Percentiles rank a stretch among this genome's conserved stretches.
Conservation (phyloP, 805 yeast genomes). For the Myxozyma mucilagina region DNA sequence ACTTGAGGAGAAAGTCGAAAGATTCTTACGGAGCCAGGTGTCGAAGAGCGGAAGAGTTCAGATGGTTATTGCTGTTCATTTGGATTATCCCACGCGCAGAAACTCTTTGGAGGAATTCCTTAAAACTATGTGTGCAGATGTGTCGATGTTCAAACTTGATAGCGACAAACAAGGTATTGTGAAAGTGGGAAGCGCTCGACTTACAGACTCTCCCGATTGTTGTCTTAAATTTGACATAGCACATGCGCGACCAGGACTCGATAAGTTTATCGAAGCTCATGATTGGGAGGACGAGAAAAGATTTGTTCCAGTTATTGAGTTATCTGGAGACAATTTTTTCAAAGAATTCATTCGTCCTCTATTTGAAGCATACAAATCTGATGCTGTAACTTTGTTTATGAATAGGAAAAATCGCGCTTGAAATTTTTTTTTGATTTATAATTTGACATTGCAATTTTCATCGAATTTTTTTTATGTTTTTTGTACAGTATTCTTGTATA, state of each 20-base stretch:
- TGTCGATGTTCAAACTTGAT: background rate
- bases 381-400: background rate
- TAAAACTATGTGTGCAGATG: background rate
- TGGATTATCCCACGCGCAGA: background rate
- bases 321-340: background rate
- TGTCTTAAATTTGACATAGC: background rate
- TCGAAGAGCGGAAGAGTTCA: background rate
- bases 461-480: no score
- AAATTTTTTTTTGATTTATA: background rate
- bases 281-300: background rate
- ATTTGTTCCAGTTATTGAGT: background rate
- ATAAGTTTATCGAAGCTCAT: conserved; percentile 5
- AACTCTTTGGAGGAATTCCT: background rate
- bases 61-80: background rate
- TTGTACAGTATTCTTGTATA: no score
- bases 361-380: background rate
- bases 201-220: conserved; percentile 2
- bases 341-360: background rate
- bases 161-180: background rate
- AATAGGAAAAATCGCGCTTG: background rate
- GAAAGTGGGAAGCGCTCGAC: background rate
- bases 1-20: conserved; percentile 1
- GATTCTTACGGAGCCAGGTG: background rate
- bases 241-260: conserved; percentile 1
- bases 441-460: background rate